These are phyloP conservation scores for Stemphylium vesicarium DNA, from an alignment of 2,329 filamentous ascomycete species.

Conservation along the genomic window DNA sequence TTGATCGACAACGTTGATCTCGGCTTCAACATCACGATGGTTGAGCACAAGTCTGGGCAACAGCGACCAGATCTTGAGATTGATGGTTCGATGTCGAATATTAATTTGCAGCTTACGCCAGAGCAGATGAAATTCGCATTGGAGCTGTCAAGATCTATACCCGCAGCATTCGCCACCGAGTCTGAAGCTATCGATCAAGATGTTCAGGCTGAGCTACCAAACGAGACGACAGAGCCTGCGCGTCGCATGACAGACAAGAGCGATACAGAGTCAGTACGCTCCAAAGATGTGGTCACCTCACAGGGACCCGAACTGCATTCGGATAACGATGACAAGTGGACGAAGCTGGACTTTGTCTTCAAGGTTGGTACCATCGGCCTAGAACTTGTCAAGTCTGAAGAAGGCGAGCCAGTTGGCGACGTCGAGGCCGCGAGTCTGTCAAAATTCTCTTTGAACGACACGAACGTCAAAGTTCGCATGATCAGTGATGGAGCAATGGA, in stretches of 20 bases:
- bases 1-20: conserved; percentile 97
- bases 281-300: conserved; percentile 57
- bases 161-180: conserved; percentile 82
- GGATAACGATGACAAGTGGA: conserved; percentile 76
- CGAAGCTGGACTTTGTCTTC: conserved; percentile 91
- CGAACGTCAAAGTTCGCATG: conserved; percentile 89
- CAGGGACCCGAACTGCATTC: conserved; percentile 71
- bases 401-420: conserved; percentile 78
- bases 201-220: conserved; percentile 74
- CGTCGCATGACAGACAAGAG: conserved; percentile 53
- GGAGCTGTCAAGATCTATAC: conserved; percentile 85
- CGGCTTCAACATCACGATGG: conserved; percentile 88
- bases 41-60: conserved; percentile 78
- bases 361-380: conserved; percentile 85
- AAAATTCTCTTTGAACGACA: conserved; percentile 92
- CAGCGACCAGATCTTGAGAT: conserved; percentile 91
- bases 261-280: conserved; percentile 42
- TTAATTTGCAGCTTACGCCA: conserved; percentile 88
- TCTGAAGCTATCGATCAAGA: conserved; percentile 71
- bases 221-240: conserved; percentile 58
- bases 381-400: conserved; percentile 80
- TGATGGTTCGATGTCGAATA: conserved; percentile 88
- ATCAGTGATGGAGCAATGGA: conserved; percentile 90
- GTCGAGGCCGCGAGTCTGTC: conserved; percentile 83
- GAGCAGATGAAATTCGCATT: conserved; percentile 89